Percentiles rank a stretch among this genome's conserved stretches.
Conservation (phyloP, 495 filamentous ascomycete genomes). For the Hypoxylon lienhwacheense region DNA sequence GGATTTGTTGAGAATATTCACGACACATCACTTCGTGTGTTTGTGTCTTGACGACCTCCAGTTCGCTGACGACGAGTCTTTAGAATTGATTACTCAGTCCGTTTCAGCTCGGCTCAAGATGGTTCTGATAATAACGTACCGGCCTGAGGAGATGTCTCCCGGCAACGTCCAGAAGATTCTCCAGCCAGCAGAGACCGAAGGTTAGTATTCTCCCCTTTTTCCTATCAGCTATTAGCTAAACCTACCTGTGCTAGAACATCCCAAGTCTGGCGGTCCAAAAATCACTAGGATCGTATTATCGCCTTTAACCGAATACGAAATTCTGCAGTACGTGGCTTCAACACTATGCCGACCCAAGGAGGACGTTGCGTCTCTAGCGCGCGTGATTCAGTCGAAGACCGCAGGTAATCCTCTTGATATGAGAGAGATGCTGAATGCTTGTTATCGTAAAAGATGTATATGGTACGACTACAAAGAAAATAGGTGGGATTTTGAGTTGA, state of each 20-base stretch:
- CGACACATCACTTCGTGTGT: slow-evolving; percentile 76
- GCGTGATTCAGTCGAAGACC: slow-evolving; percentile 80
- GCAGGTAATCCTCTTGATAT: slow-evolving; percentile 86
- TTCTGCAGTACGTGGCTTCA: slow-evolving; percentile 72
- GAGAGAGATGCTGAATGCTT: slow-evolving; percentile 85
- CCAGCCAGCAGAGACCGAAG: slow-evolving; percentile 51
- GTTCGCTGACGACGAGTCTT: slow-evolving; percentile 81
- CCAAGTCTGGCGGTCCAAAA: slow-evolving; percentile 47
- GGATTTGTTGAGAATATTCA: slow-evolving; percentile 78
- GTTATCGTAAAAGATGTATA: slow-evolving; percentile 80
- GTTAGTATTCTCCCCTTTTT: slow-evolving; percentile 30
- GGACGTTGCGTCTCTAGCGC: slow-evolving; percentile 63
- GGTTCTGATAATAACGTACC: slow-evolving; percentile 71
- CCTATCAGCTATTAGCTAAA: slow-evolving; percentile 13
- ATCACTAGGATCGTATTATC: slow-evolving; percentile 66
- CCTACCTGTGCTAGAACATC: slow-evolving; percentile 49
- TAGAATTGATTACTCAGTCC: slow-evolving; percentile 76
- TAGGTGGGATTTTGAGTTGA: slow-evolving; percentile 80
- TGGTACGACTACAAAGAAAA: slow-evolving; percentile 84
- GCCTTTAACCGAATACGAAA: slow-evolving; percentile 72
- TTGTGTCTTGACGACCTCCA: slow-evolving; percentile 85
- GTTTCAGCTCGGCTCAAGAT: slow-evolving; percentile 72
- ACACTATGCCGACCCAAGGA: slow-evolving; percentile 66
- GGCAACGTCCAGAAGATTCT: slow-evolving; percentile 52
- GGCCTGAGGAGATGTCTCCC: slow-evolving; percentile 55